Conservation (phyloP, 805 yeast genomes). For the Scheffersomyces ergatensis region DNA sequence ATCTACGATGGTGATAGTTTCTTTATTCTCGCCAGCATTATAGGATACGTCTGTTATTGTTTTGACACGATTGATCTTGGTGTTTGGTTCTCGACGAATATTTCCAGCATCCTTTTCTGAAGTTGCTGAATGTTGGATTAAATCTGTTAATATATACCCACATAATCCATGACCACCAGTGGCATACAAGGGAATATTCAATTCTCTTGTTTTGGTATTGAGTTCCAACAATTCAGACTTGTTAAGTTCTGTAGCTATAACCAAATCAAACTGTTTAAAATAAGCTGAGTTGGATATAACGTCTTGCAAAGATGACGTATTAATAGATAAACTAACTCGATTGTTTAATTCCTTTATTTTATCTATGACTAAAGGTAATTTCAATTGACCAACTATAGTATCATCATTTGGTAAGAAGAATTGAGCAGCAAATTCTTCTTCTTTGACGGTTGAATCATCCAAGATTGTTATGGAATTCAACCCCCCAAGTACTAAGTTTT, state of each 20-base stretch:
- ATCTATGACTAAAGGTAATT: constrained; percentile 52
- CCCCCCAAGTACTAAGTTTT: constrained; percentile 87
- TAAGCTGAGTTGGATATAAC: constrained; percentile 26
- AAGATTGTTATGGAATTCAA: constrained; percentile 72
- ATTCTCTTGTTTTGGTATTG: constrained; percentile 54
- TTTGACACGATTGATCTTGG: constrained; percentile 49
- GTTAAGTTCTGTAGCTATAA: constrained; percentile 70
- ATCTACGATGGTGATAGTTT: constrained; percentile 36
- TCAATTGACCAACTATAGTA: constrained; percentile 51
- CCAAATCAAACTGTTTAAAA: constrained; percentile 59
- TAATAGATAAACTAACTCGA: constrained; percentile 59
- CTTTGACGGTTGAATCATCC: constrained; percentile 54
- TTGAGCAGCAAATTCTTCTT: constrained; percentile 68
- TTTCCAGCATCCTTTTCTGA: constrained; percentile 52
- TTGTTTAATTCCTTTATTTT: constrained; percentile 75
- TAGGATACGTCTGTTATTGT: constrained; percentile 26
- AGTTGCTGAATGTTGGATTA: constrained; percentile 58
- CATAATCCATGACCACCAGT: constrained; percentile 75
- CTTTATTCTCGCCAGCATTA: constrained; percentile 41
- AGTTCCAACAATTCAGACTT: constrained; percentile 41
- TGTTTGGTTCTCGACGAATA: constrained; percentile 37
- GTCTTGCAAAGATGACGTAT: constrained; percentile 23
- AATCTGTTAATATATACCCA: constrained; percentile 79
- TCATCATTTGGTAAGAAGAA: constrained; percentile 62
- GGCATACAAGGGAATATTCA: constrained; percentile 64